A percentile compares a stretch with the other conserved stretches of the same genome.
Evolutionary conservation across 208 protist genomes (phyloP).

Genomic region (Crithidia brevicula): DNA sequence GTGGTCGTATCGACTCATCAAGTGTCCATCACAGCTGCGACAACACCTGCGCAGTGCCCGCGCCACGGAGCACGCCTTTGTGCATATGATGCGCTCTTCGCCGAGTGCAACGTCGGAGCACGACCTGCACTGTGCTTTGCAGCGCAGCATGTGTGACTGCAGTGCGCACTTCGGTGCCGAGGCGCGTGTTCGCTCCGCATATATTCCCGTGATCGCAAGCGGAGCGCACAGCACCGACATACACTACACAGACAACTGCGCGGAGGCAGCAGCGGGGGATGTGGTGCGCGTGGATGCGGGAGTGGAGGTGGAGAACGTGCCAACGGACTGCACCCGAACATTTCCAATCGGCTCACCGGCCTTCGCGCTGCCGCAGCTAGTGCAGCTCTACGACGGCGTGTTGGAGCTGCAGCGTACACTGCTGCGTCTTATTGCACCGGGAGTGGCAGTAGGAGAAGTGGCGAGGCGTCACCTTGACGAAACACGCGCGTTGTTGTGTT

Average conservation of each 20-base stretch:
- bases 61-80: constrained; percentile 49
- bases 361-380: constrained; percentile 18
- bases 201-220: constrained; percentile 63
- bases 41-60: constrained; percentile 52
- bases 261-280: constrained; percentile 2
- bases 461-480: constrained; percentile 33
- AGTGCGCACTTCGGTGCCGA: constrained; percentile 22
- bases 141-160: constrained; percentile 24
- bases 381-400: constrained; percentile 40
- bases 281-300: constrained; percentile 60
- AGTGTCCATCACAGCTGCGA: constrained; percentile 39
- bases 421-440: constrained; percentile 30
- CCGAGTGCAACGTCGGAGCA: constrained; percentile 29
- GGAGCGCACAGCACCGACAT: constrained; percentile 44
- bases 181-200: constrained; percentile 34
- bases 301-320: constrained; percentile 49
- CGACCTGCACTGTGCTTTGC: constrained; percentile 36
- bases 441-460: constrained; percentile 32
- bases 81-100: constrained; percentile 29
- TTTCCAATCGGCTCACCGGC: constrained; percentile 34
- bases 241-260: constrained; percentile 62
- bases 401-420: constrained; percentile 47
- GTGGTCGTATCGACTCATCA: constrained; percentile 35
- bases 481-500: constrained; percentile 32
- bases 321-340: constrained; percentile 72